Conservation (phyloP, 208 protist genomes). For the Angomonas deanei region DNA sequence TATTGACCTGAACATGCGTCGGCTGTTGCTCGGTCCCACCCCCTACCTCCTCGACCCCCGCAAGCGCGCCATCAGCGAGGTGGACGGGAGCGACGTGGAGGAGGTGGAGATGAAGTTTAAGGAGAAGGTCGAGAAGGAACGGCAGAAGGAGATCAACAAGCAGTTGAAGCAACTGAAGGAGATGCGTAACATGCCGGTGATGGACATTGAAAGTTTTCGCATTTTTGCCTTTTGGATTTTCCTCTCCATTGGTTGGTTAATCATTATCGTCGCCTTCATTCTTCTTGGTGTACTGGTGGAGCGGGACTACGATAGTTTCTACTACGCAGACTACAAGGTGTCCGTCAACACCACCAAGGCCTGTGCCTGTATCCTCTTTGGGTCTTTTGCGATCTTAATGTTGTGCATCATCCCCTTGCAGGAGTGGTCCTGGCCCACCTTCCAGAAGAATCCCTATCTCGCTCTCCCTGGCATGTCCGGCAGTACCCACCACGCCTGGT, state of each 20-base stretch:
- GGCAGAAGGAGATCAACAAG: neutral
- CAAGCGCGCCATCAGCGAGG: neutral
- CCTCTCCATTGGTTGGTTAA: conserved; percentile 20
- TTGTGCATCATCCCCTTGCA: conserved; percentile 29
- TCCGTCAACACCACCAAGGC: neutral
- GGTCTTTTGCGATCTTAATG: conserved; percentile 16
- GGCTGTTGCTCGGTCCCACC: conserved; percentile 3
- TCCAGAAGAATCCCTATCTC: conserved; percentile 26
- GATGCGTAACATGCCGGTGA: neutral
- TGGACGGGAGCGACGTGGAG: neutral
- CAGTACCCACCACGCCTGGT: conserved; percentile 21
- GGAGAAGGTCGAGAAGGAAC: neutral
- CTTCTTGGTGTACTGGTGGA: conserved; percentile 6
- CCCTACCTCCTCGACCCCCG: neutral
- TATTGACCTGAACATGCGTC: conserved; percentile 9
- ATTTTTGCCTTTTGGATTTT: conserved; percentile 23
- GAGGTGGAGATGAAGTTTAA: neutral
- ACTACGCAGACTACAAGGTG: neutral
- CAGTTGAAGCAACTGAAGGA: neutral
- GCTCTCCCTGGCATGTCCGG: conserved; percentile 23
- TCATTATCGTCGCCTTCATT: conserved; percentile 22
- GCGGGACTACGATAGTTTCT: neutral
- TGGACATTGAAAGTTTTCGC: conserved; percentile 1
- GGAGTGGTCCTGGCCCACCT: conserved; percentile 43
- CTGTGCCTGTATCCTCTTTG: conserved; percentile 9